A percentile compares a stretch with the other conserved stretches of the same genome.
Conservation (phyloP, 1,284 basidiomycete species). For the Papiliotrema flavescens region DNA sequence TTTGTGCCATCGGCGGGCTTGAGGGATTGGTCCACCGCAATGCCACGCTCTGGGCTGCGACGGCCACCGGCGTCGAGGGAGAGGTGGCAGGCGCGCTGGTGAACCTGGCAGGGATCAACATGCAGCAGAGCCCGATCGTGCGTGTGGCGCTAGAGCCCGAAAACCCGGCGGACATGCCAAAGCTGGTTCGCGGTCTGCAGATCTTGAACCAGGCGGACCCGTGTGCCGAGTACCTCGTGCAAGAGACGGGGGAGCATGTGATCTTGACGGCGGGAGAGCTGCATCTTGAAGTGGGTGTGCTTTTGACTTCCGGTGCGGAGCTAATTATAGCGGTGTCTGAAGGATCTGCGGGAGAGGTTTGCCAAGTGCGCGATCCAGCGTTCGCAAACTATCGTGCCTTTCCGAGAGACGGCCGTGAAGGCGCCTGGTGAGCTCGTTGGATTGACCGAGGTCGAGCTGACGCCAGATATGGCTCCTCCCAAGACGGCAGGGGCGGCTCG, state of each 20-base stretch:
- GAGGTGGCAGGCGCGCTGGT: constrained; percentile 57
- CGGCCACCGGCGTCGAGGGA: constrained; percentile 45
- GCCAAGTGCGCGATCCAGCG: constrained; percentile 88
- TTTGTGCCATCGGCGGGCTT: constrained; percentile 88
- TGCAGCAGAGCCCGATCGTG: constrained; percentile 82
- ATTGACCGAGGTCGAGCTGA: neutral
- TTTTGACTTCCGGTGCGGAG: neutral
- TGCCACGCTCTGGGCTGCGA: constrained; percentile 79
- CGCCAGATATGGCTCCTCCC: constrained; percentile 75
- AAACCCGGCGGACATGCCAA: constrained; percentile 88
- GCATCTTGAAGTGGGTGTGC: constrained; percentile 75
- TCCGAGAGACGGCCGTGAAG: constrained; percentile 89
- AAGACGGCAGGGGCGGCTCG: constrained; percentile 69
- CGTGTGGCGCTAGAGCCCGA: constrained; percentile 90
- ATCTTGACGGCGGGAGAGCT: constrained; percentile 95
- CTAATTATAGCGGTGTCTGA: constrained; percentile 73
- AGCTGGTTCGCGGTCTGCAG: constrained; percentile 80
- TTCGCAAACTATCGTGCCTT: constrained; percentile 95
- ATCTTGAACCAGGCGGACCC: constrained; percentile 94
- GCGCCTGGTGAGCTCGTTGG: constrained; percentile 57
- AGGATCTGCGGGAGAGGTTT: constrained; percentile 91
- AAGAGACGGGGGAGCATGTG: constrained; percentile 96
- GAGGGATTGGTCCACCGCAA: constrained; percentile 87
- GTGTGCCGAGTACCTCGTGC: constrained; percentile 94
- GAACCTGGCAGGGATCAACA: constrained; percentile 75